Evolutionary conservation across 1,284 basidiomycete species (phyloP), one percentile per base, ranked within the genome.

Genomic region (Melampsora larici-populina): DNA sequence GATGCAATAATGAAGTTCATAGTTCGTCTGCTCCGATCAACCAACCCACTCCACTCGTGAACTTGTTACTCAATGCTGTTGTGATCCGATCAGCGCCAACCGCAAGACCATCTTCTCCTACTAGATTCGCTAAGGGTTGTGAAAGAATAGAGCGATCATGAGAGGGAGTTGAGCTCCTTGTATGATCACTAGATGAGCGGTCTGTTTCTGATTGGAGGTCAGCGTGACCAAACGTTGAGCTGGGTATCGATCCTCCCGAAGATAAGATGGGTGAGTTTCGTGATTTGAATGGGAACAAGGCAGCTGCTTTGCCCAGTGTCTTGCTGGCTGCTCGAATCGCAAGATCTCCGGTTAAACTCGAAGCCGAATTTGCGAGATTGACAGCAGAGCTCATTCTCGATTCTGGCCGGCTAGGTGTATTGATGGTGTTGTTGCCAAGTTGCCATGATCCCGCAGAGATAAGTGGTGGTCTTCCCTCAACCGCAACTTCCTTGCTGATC

Each of bases 1-100:
- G 15, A 46, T 46, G 15, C 43, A 46, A 58, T 58, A 0, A 58
- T 21, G 55, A n/a, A n/a, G 21, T 8, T 58, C 29, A 58, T 9
- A 58, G n/a, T 29, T 83, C 79, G 15, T 83, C 84, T 24, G 89
- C 90, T 48, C 92, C 92, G 79, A 94, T 90, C 40, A 94, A 85
- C 92, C 92, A 94, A 9, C 92, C 92, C 69, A 94, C 90, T 17
- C 92, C 92, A 81, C 90, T 89, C 66, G 91, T 90, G 49, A 94
- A 84, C 24, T 88, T 90, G 51, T 89, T 88, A 63, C 88, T 88
- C 13, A 92, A 91, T 80, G 91, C 90, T 6, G 86, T 84, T 21
- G 90, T 89, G 29, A 92, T 89, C 76, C 91, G 89, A 21, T 78
- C 71, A 80, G 65, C 18, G 71, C 79, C 87, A 88, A 29, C 85